Evolutionary conservation across 352 stramenopile species (phyloP), one percentile per base, ranked within the genome.

Genomic region (Pythium myriotylum): DNA sequence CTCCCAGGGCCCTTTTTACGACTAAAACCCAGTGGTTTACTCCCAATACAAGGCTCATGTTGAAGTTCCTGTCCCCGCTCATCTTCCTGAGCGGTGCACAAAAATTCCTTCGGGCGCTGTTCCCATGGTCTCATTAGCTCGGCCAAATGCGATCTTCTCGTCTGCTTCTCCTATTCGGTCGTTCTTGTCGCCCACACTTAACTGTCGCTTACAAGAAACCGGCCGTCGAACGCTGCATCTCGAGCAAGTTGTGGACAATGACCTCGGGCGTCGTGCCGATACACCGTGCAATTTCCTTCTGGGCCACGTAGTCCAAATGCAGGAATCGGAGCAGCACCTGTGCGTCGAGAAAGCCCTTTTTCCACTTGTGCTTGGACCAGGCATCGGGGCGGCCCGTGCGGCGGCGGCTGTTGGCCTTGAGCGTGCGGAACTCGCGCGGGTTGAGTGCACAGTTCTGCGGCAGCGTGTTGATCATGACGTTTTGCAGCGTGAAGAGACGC

Each of bases 251-350:
- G 64, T 95, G 86, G 9, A 92, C 72, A 13, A 96, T 86, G 35
- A 94, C 85, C 54, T 96, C 88, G 4, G 88, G 84, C 17, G 85
- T 95, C 20, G 88, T 96, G 59, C 88, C 88, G 54, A 96, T 96
- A 66, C 85, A 91, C 6, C 86, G 79, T 14, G 88, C 86, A 16
- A 96, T 77, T 65, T 96, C 85, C 50, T 94, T 94, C 58, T 96
- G 88, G 2, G 86, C 84, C 22, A 95, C 84, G 60, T 94, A 94
- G 59, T 95, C 86, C 17, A 96, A 59, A 24, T 84, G 72, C 29
- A 93, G 65, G 62, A 94, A 96, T 20, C 77, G 81, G 49, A 91
- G 86, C 17, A 96, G 66, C 65, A 95, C 83, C 1, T 88, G 76
- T 1, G 74, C 81, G 51, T 95, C 86, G 54, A 95, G 54, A 58